A percentile compares a stretch with the other conserved stretches of the same genome.
Conservation (phyloP, 495 filamentous ascomycete genomes). For the Neurospora cerealis region DNA sequence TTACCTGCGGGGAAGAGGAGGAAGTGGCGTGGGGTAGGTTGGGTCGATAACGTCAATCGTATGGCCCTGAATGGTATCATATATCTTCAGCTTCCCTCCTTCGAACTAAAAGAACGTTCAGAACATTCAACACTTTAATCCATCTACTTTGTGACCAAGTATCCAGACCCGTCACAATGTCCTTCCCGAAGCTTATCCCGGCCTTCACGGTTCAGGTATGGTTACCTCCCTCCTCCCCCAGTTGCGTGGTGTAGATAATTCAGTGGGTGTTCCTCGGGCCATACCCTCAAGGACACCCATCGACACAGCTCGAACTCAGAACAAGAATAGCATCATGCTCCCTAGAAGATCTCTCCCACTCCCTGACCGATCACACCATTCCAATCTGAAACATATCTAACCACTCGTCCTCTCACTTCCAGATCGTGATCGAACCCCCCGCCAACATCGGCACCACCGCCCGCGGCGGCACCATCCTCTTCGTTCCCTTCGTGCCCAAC, state of each 20-base stretch:
- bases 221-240: background rate
- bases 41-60: background rate
- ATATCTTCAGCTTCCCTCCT: background rate
- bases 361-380: background rate
- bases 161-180: background rate
- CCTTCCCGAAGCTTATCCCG: constrained; percentile 35
- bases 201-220: constrained; percentile 33
- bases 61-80: background rate
- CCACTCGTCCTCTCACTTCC: background rate
- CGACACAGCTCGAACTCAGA: background rate
- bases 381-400: background rate
- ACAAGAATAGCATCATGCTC: background rate
- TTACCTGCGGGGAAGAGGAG: background rate
- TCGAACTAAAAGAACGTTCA: background rate
- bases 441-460: constrained; percentile 16
- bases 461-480: constrained; percentile 14
- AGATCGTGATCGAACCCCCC: constrained; percentile 26
- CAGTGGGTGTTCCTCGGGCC: background rate
- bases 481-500: constrained; percentile 22
- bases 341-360: background rate
- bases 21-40: background rate
- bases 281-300: background rate
- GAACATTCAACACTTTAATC: no score
- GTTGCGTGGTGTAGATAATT: background rate
- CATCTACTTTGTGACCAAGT: background rate